Percentiles rank a stretch among this genome's conserved stretches.
Conservation (phyloP, 768 basidiomycete species). For the Suillus weaverae region DNA sequence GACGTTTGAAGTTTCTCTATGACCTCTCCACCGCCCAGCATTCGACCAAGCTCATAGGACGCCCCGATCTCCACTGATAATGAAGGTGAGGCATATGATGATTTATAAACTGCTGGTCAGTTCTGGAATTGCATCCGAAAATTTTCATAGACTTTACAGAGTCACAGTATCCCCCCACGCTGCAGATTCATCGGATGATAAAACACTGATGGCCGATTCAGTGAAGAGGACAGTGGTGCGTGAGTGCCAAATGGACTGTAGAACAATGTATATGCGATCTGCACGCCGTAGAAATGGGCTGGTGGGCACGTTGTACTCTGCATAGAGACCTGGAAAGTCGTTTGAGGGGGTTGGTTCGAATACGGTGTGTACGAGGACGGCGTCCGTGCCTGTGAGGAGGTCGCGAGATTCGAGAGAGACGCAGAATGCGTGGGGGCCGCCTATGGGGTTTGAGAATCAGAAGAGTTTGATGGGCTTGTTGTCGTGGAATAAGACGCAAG, state of each 20-base stretch:
- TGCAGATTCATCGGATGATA: no score
- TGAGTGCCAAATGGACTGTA: constrained; percentile 57
- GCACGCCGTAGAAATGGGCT: constrained; percentile 38
- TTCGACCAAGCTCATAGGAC: no score
- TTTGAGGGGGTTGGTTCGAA: constrained; percentile 31
- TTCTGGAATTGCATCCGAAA: no score
- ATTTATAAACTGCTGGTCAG: no score
- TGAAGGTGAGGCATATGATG: no score
- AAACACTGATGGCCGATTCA: constrained; percentile 14
- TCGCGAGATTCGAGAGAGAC: constrained; percentile 48
- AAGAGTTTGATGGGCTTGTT: constrained; percentile 35
- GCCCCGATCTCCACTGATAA: no score
- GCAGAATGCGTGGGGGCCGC: constrained; percentile 62
- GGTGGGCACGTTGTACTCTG: constrained; percentile 45
- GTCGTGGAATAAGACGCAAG: constrained; percentile 42
- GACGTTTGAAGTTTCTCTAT: no score
- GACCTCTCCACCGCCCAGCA: no score
- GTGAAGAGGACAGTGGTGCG: constrained; percentile 51
- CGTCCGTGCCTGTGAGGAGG: constrained; percentile 23
- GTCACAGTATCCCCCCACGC: no score
- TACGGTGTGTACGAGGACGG: constrained; percentile 42
- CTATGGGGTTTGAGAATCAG: constrained; percentile 55
- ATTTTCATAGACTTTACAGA: no score
- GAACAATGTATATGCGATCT: constrained; percentile 34
- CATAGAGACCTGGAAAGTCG: constrained; percentile 65